Percentiles rank a stretch among this genome's conserved stretches.
Conservation (phyloP, 345 rosid genomes). For the Syzygium grande region DNA sequence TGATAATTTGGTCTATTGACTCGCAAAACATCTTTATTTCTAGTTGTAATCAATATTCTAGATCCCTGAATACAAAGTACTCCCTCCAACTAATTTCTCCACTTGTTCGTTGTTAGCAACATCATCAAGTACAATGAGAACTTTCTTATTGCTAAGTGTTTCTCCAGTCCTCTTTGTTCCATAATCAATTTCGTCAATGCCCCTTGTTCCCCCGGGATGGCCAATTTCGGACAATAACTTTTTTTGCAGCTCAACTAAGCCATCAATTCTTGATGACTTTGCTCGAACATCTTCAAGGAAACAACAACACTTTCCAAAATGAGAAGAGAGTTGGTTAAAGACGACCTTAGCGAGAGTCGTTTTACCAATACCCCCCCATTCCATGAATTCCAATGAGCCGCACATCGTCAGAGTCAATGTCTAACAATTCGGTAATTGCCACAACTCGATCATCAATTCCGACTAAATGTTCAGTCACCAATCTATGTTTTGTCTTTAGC, state of each 20-base stretch:
- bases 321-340: background rate
- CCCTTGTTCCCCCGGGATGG: accelerated
- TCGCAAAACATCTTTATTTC: background rate
- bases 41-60: background rate
- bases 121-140: background rate
- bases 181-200: background rate
- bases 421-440: too few relatives aligned
- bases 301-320: background rate
- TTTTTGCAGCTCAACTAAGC: background rate
- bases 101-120: background rate
- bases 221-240: background rate
- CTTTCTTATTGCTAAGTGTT: background rate
- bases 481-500: too few relatives aligned
- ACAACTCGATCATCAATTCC: too few relatives aligned
- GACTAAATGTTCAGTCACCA: too few relatives aligned
- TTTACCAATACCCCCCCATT: background rate
- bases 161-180: background rate
- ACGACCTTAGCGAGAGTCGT: background rate
- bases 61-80: background rate
- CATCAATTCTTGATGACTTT: background rate
- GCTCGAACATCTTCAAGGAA: background rate
- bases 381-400: too few relatives aligned
- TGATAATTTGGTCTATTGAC: background rate
- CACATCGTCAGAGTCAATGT: too few relatives aligned
- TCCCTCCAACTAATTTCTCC: background rate